These are phyloP conservation scores for Annulohypoxylon maeteangense DNA, from an alignment of 495 filamentous ascomycete species.

Conservation along the genomic window DNA sequence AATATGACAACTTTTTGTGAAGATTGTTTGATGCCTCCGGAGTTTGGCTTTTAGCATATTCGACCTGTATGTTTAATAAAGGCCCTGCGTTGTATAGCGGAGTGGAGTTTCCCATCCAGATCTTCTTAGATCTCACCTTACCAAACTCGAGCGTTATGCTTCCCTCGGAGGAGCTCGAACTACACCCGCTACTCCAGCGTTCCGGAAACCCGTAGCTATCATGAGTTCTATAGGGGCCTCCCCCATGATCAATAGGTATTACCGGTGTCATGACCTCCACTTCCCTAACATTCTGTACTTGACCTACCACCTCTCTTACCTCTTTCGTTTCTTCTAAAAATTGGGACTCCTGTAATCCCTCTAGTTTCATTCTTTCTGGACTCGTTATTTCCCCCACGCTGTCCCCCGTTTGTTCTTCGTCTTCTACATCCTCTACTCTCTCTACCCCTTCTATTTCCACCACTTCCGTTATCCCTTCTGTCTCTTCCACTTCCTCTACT, in stretches of 20 bases:
- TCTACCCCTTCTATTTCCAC: background rate
- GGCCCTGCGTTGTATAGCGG: slow-evolving; percentile 33
- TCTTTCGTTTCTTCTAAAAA: background rate
- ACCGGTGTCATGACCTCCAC: background rate
- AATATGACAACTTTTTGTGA: slow-evolving; percentile 17
- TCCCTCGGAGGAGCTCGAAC: background rate
- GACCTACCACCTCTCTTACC: background rate
- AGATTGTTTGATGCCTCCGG: background rate
- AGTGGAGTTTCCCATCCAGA: slow-evolving; percentile 28
- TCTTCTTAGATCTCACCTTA: slow-evolving; percentile 1
- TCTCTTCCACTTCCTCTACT: background rate
- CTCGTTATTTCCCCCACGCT: background rate
- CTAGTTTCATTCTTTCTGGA: background rate
- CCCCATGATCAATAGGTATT: background rate
- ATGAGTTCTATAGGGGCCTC: background rate
- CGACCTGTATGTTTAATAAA: slow-evolving; percentile 42
- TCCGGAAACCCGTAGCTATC: background rate
- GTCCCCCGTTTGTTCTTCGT: background rate
- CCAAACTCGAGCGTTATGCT: background rate
- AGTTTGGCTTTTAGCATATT: slow-evolving; percentile 31
- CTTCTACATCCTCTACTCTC: background rate
- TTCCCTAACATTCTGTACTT: background rate
- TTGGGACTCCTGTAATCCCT: background rate
- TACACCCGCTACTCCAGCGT: background rate
- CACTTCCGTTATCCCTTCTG: background rate